Percentiles rank a stretch among this genome's conserved stretches.
Evolutionary conservation across 495 filamentous ascomycete genomes (phyloP).

Genomic region (Penicillium alfredii): DNA sequence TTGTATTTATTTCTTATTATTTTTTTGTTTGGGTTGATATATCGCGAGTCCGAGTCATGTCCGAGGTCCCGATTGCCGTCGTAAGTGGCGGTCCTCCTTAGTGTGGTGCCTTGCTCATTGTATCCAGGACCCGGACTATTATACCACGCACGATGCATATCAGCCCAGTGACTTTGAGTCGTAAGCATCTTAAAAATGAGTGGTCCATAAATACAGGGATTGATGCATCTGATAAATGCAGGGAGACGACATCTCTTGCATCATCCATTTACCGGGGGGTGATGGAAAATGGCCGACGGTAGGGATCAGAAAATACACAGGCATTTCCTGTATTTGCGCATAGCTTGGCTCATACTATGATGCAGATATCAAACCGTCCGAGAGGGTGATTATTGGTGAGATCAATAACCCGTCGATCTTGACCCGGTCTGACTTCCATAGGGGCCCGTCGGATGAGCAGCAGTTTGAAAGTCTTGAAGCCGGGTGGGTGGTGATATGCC

Average conservation of each 20-base stretch:
- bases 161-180: constrained; percentile 1
- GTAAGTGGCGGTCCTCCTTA: neutral
- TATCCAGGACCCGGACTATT: constrained; percentile 5
- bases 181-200: neutral
- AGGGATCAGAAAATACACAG: no score
- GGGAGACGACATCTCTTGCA: constrained; percentile 7
- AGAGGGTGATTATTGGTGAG: constrained; percentile 8
- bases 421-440: neutral
- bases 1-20: no score
- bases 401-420: neutral
- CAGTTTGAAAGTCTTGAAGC: constrained; percentile 8
- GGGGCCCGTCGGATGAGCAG: constrained; percentile 7
- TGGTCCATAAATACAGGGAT: no score
- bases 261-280: constrained; percentile 6
- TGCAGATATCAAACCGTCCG: constrained; percentile 4
- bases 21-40: no score
- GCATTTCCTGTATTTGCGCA: no score
- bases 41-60: neutral
- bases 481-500: neutral
- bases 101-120: neutral
- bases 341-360: no score
- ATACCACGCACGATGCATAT: neutral
- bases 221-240: no score
- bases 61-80: neutral
- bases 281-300: constrained; percentile 12